A percentile compares a stretch with the other conserved stretches of the same genome.
Conservation (phyloP, 495 filamentous ascomycete genomes). For the Podospora sp. region DNA sequence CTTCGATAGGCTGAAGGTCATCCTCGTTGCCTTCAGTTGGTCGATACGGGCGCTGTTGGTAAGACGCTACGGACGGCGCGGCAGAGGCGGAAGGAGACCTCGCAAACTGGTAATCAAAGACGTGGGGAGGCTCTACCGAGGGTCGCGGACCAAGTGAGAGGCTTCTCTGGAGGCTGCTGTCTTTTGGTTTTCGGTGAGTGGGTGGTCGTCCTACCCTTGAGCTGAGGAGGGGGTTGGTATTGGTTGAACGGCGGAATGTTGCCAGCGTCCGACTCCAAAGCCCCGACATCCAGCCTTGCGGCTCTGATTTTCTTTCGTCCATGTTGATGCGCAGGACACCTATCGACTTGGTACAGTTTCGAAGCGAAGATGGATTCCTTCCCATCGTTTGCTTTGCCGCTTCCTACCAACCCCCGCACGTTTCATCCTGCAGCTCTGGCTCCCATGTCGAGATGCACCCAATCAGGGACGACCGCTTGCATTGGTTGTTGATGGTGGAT, state of each 20-base stretch:
- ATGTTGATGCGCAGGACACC: background rate
- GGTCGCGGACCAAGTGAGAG: background rate
- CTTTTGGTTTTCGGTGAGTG: background rate
- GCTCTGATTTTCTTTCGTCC: background rate
- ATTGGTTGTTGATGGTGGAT: background rate
- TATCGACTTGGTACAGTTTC: background rate
- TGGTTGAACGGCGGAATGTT: background rate
- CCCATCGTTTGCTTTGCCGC: background rate
- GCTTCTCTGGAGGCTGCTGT: background rate
- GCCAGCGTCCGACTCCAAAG: background rate
- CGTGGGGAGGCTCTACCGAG: conserved; percentile 4
- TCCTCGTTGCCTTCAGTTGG: background rate
- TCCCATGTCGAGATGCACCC: background rate
- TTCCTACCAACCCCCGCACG: background rate
- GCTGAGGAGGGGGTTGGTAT: background rate
- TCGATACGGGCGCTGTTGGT: conserved; percentile 1
- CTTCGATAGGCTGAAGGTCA: conserved; percentile 2
- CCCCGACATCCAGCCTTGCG: background rate
- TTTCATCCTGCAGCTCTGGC: background rate
- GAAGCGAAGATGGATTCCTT: no score
- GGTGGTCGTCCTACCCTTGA: background rate
- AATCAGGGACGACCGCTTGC: background rate
- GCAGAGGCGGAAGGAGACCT: conserved; percentile 4
- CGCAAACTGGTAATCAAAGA: conserved; percentile 13
- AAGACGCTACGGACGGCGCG: background rate